Evolutionary conservation across 768 basidiomycete genomes (phyloP).

Genomic region (Mycena metata): DNA sequence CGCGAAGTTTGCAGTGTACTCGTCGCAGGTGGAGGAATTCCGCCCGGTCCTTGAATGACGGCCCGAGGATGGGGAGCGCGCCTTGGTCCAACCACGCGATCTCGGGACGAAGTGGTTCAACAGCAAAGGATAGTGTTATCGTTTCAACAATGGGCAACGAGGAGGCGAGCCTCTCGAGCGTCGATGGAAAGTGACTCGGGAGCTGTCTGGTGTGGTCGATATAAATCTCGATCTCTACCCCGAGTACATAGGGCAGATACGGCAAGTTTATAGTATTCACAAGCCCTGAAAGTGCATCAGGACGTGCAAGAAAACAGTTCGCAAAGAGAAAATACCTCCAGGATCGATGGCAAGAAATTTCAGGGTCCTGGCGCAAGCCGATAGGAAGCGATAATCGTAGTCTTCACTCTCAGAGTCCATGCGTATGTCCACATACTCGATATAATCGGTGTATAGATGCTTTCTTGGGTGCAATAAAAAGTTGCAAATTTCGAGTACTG

Average conservation of each 20-base stretch:
- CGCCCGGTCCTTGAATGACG: conserved; percentile 11
- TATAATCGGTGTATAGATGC: neutral
- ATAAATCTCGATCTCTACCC: conserved; percentile 9
- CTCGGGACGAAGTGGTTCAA: conserved; percentile 1
- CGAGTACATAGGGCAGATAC: conserved; percentile 10
- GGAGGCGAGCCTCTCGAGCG: conserved; percentile 7
- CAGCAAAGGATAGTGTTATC: conserved; percentile 5
- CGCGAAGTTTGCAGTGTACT: conserved; percentile 9
- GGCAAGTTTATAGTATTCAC: neutral
- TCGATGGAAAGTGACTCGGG: neutral
- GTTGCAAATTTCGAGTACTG: neutral
- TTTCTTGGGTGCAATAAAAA: conserved; percentile 1
- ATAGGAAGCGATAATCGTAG: conserved; percentile 9
- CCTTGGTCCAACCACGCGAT: conserved; percentile 2
- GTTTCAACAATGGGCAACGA: conserved; percentile 17
- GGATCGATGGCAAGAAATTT: conserved; percentile 9
- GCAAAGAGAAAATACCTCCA: conserved; percentile 10
- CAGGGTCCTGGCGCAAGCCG: conserved; percentile 12
- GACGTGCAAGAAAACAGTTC: too few species aligned
- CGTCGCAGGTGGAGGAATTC: conserved; percentile 13
- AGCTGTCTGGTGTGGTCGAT: neutral
- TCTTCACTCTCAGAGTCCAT: neutral
- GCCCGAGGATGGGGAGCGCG: neutral
- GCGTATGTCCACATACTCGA: conserved; percentile 13
- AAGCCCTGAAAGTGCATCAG: conserved; percentile 6